Evolutionary conservation across 1,284 basidiomycete species (phyloP).

Genomic region (Ustilago loliicola): DNA sequence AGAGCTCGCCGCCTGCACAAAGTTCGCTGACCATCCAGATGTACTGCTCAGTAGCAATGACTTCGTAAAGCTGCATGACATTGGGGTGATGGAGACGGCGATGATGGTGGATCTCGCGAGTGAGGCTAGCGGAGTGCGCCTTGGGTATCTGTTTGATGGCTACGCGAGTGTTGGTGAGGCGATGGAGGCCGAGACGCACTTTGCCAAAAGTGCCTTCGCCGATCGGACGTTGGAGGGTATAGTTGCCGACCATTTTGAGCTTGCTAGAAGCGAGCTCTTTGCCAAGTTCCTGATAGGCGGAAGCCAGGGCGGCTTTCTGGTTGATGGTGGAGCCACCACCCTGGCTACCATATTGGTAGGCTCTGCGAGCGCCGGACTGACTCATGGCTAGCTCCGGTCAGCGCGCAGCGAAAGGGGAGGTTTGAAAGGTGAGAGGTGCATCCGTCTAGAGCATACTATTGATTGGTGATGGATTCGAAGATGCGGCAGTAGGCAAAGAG

Average conservation of each 20-base stretch:
- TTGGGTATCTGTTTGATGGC: conserved; percentile 99
- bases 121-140: conserved; percentile 79
- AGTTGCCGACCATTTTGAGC: conserved; percentile 92
- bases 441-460: not conserved
- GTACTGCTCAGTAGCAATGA: conserved; percentile 92
- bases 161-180: conserved; percentile 77
- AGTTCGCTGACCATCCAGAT: conserved; percentile 99
- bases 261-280: conserved; percentile 90
- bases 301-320: conserved; percentile 75
- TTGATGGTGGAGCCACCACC: conserved; percentile 52
- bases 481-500: conserved; percentile 2
- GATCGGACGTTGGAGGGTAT: conserved; percentile 93
- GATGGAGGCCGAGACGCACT: conserved; percentile 91
- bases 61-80: conserved; percentile 95
- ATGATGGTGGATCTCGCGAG: conserved; percentile 98
- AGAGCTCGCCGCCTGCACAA: conserved; percentile 83
- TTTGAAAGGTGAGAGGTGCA: not conserved
- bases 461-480: not conserved
- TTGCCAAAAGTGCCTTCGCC: conserved; percentile 94
- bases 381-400: conserved; percentile 19
- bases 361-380: conserved; percentile 34
- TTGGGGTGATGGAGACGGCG: conserved; percentile 94
- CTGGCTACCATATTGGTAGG: conserved; percentile 24
- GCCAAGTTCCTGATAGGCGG: conserved; percentile 95
- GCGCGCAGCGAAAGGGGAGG: conserved; percentile 1